Base-by-base conservation (phyloP, 176 grass and related monocot genomes). In the Triticum turgidum region DNA sequence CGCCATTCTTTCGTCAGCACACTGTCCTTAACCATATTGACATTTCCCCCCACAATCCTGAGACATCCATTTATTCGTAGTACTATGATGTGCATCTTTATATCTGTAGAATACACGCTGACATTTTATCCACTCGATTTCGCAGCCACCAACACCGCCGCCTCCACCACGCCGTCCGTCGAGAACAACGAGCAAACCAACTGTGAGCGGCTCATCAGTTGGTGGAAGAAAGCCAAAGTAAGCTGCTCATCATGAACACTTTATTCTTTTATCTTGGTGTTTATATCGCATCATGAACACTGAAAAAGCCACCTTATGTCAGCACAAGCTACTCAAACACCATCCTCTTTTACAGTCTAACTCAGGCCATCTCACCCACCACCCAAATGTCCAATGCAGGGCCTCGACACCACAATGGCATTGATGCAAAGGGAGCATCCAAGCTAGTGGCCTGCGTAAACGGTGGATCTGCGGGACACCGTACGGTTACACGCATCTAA, bases 201-300 rank as follows among this genome's bases (percentile, higher is more conserved):
- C 67, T 9, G 24, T 69, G 61, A 80, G 73, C 20, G 78, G 61
- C 61, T 47, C 83, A 65, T 91, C 90, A 20, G 74, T 68, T 9
- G 76, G 80, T 52, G 85, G 77, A 76, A 94, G 91, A 90, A 96
- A 93, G 71, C 83, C 87, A 67, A 99, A 91, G 92, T 99, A 92
- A 65, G 80, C 7, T 82, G 77, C 70, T 76, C 44, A 85, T 82
- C 67, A 82, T 80, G 76, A 38, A 71, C 22, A 63, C 41, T 14
- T 59, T 18, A 6, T 58, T 58, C 17, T 58, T 7, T 59, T 21
- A 59, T 59, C 54, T 59, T 21, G 18, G 54, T 59, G 54, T 59
- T 59, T 18, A 58, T 76, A 80, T 27, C 76, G 71, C 44, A 85
- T 82, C 68, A 82, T 80, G 76, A 38, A 71, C 22, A 58, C 41